Conservation (phyloP, 768 basidiomycete species). For the Podaxis sp. region DNA sequence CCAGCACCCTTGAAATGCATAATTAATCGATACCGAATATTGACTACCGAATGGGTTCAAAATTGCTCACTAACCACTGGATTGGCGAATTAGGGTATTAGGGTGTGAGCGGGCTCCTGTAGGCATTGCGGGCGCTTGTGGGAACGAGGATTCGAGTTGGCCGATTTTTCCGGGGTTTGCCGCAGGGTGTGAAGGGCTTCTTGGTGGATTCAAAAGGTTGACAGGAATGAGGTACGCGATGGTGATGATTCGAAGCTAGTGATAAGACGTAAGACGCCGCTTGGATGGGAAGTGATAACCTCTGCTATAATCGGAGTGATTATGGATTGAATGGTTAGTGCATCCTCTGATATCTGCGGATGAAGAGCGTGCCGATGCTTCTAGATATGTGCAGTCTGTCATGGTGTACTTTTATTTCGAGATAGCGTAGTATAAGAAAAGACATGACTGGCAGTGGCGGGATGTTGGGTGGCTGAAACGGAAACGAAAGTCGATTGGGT, state of each 20-base stretch:
- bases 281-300: background rate
- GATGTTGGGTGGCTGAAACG: background rate
- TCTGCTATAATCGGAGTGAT: background rate
- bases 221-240: background rate
- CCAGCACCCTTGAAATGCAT: background rate
- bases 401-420: no score
- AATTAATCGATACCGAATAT: background rate
- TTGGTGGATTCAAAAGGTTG: background rate
- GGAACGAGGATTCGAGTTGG: background rate
- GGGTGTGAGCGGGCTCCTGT: background rate
- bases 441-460: background rate
- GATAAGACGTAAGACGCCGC: background rate
- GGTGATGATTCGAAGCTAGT: background rate
- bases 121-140: no score
- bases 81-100: background rate
- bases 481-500: background rate
- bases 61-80: background rate
- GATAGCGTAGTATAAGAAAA: no score
- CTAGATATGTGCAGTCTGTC: background rate
- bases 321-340: no score
- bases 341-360: background rate
- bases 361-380: background rate
- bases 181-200: background rate
- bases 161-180: background rate
- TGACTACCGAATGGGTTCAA: background rate